Evolutionary conservation across 2,329 filamentous ascomycete genomes (phyloP), one percentile per base, ranked within the genome.

Genomic region (Didymella sp.): DNA sequence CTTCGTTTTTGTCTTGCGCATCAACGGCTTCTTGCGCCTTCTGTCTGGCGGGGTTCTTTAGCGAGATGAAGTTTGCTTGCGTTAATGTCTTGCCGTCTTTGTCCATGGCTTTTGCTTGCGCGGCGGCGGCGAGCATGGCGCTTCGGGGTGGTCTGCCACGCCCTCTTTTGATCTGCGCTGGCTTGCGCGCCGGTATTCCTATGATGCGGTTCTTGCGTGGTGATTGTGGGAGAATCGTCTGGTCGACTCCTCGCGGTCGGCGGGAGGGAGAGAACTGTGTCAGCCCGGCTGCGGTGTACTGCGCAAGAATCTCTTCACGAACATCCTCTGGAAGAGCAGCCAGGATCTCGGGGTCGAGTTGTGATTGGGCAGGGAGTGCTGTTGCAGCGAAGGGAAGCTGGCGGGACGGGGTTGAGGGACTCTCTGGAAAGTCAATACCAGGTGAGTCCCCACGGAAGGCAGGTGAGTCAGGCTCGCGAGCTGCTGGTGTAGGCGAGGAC

Each of bases 331-430:
- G 95, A 0, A 99, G 80, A 1, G 90, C 91, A 38, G 88, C 85
- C 60, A 98, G 89, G 2, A 92, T 90, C 38, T 94, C 91, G 0
- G 87, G 87, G 69, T 99, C 95, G 19, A 98, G 82, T 66, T 96
- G 91, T 0, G 92, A 89, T 24, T 91, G 87, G 1, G 80, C 81
- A 2, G 85, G 85, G 3, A 87, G 75, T 6, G 79, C 69, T 25
- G 77, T 73, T 24, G 73, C 68, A 25, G 70, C 51, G 37, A 73
- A 73, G 3, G 69, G 64, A 6, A 59, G 7, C 15, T 49, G 35
- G 27, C 66, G 70, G 4, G 63, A 60, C 11, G 67, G 65, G 2
- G 63, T 67, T 4, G 38, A 60, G 7, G 57, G 58, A 4, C 47
- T 28, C 13, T 33, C 53, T 17, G 43, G 33, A 7, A 33, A 15